Evolutionary conservation across 2,329 filamentous ascomycete genomes (phyloP).

Genomic region (Diaporthe vaccinii): DNA sequence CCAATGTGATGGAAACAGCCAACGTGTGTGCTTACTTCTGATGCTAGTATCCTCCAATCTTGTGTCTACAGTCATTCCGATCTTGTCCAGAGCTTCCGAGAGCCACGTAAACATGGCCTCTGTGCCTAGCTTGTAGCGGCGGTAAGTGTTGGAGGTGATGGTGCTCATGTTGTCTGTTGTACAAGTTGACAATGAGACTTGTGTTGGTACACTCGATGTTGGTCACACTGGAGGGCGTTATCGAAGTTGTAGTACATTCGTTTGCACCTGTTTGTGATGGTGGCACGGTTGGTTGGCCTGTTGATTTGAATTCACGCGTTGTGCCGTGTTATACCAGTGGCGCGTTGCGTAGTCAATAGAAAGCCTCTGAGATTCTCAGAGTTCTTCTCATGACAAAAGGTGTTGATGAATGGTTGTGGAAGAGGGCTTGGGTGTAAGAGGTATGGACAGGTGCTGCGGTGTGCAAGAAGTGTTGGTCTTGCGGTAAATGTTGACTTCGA

Average conservation of each 20-base stretch:
- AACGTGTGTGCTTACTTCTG: neutral
- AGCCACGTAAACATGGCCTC: constrained; percentile 5
- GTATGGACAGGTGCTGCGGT: neutral
- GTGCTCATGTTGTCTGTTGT: neutral
- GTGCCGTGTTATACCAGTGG: neutral
- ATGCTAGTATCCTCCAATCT: neutral
- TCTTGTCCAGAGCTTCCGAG: neutral
- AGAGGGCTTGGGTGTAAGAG: too few species aligned
- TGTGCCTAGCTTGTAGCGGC: neutral
- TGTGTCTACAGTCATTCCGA: neutral
- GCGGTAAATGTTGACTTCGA: neutral
- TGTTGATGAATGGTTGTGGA: neutral
- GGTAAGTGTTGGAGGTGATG: neutral
- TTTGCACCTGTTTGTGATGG: neutral
- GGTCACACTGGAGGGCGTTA: neutral
- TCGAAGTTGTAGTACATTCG: too few species aligned
- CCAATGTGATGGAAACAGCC: too few species aligned
- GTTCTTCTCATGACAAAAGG: too few species aligned
- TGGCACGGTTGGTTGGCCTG: neutral
- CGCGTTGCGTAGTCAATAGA: neutral
- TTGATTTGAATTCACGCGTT: neutral
- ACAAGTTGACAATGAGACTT: too few species aligned
- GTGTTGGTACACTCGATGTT: too few species aligned
- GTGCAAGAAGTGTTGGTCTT: neutral
- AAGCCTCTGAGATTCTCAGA: neutral